A percentile compares a stretch with the other conserved stretches of the same genome.
phyloP scores from a whole-genome alignment of 2,329 filamentous ascomycete genomes.

The Cladosporium sp. region DNA sequence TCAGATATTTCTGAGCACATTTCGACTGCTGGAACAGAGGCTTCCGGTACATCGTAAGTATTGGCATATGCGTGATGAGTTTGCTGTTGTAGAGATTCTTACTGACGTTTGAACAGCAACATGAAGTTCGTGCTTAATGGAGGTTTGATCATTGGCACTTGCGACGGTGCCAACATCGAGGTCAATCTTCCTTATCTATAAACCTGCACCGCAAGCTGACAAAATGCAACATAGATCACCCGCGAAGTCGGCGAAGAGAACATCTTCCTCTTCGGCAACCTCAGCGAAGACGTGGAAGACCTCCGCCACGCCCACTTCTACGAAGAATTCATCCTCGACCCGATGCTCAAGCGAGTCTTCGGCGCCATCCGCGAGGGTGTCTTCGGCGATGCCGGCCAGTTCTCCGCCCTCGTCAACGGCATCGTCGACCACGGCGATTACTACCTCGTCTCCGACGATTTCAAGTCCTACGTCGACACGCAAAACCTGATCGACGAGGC shows the following conservation, averaged over 20 bases:
- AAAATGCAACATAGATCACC: constrained; percentile 62
- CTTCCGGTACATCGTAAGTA: constrained; percentile 65
- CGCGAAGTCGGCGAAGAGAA: constrained; percentile 95
- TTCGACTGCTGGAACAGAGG: constrained; percentile 92
- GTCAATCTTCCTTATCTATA: too few relatives aligned
- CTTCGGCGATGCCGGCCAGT: constrained; percentile 76
- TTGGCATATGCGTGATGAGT: not conserved
- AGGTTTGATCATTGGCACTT: constrained; percentile 94
- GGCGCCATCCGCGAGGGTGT: constrained; percentile 71
- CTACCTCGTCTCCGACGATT: constrained; percentile 96
- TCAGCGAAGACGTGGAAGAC: constrained; percentile 94
- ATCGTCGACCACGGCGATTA: constrained; percentile 94
- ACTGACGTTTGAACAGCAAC: constrained; percentile 50
- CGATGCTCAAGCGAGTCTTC: constrained; percentile 76
- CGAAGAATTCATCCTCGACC: constrained; percentile 71
- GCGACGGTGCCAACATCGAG: constrained; percentile 97
- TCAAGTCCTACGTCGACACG: constrained; percentile 89
- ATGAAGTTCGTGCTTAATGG: constrained; percentile 99
- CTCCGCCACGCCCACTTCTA: constrained; percentile 88
- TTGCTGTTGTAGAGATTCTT: not conserved
- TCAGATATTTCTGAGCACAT: constrained; percentile 98
- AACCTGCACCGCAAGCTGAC: not conserved
- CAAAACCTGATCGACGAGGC: constrained; percentile 87
- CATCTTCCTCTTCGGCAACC: constrained; percentile 96
- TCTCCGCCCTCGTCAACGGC: constrained; percentile 76